phyloP scores from a whole-genome alignment of 805 yeast genomes.

The Candida tallmaniae region DNA sequence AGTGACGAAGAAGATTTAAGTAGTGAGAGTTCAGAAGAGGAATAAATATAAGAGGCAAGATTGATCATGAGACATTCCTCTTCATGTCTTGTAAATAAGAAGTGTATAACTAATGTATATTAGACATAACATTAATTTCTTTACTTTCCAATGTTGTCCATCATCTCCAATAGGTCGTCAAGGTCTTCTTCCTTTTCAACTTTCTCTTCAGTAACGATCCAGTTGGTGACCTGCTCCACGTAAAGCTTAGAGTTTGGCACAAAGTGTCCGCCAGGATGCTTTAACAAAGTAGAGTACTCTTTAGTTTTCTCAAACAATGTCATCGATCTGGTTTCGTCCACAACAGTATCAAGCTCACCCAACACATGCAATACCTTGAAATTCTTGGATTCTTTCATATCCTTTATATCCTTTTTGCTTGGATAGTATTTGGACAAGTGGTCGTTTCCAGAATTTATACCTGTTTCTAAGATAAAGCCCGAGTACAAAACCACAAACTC shows the following conservation, averaged over 20 bases:
- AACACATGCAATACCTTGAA: conserved; percentile 59
- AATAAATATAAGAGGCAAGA: conserved; percentile 35
- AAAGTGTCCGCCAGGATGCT: conserved; percentile 96
- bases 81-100: too few relatives aligned
- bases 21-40: conserved; percentile 69
- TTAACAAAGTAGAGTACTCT: conserved; percentile 53
- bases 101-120: conserved; percentile 9
- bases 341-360: conserved; percentile 86
- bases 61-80: too few relatives aligned
- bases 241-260: conserved; percentile 77
- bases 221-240: conserved; percentile 36
- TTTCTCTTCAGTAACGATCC: conserved; percentile 25
- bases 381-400: background rate
- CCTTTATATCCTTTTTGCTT: conserved; percentile 2
- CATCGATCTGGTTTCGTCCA: conserved; percentile 66
- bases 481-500: conserved; percentile 75
- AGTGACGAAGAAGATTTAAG: conserved; percentile 47
- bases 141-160: conserved; percentile 25
- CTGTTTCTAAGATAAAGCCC: conserved; percentile 45
- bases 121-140: conserved; percentile 4
- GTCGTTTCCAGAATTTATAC: conserved; percentile 20
- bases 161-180: conserved; percentile 35
- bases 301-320: conserved; percentile 41
- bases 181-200: conserved; percentile 12
- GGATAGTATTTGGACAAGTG: conserved; percentile 21